Evolutionary conservation across 371 early-diverging fungal genomes (phyloP).

Genomic region (Mucor saturninus): DNA sequence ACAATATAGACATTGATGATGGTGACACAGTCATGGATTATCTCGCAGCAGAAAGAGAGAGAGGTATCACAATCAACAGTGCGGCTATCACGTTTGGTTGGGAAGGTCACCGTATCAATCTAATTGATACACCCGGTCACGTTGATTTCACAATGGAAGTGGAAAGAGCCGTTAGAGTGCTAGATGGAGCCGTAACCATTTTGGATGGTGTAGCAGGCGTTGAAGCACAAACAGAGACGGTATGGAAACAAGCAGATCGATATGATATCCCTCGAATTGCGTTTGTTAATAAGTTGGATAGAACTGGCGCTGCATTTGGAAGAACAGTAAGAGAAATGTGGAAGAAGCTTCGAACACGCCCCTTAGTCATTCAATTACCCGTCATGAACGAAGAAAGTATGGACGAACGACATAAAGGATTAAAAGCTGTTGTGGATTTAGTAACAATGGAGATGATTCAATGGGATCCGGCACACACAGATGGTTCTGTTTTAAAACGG

Average conservation of each 20-base stretch:
- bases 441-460: conserved; percentile 74
- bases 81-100: conserved; percentile 96
- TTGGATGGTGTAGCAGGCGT: conserved; percentile 96
- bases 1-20: conserved; percentile 74
- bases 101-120: conserved; percentile 82
- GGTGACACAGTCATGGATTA: conserved; percentile 97
- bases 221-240: conserved; percentile 95
- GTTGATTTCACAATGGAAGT: conserved; percentile 97
- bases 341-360: conserved; percentile 66
- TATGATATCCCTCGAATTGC: conserved; percentile 86
- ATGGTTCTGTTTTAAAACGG: conserved; percentile 56
- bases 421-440: conserved; percentile 78
- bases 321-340: conserved; percentile 69
- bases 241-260: conserved; percentile 89
- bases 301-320: conserved; percentile 78
- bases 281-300: conserved; percentile 96
- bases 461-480: conserved; percentile 59
- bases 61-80: conserved; percentile 95
- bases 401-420: conserved; percentile 30
- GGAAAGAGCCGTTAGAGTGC: conserved; percentile 88
- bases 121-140: conserved; percentile 98
- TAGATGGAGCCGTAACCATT: conserved; percentile 93
- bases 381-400: conserved; percentile 55
- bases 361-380: conserved; percentile 81
- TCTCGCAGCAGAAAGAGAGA: conserved; percentile 85